Percentiles rank a stretch among this genome's conserved stretches.
Conservation (phyloP, 1,139 yeast genomes). For the Geotrichum phurueaensis region DNA sequence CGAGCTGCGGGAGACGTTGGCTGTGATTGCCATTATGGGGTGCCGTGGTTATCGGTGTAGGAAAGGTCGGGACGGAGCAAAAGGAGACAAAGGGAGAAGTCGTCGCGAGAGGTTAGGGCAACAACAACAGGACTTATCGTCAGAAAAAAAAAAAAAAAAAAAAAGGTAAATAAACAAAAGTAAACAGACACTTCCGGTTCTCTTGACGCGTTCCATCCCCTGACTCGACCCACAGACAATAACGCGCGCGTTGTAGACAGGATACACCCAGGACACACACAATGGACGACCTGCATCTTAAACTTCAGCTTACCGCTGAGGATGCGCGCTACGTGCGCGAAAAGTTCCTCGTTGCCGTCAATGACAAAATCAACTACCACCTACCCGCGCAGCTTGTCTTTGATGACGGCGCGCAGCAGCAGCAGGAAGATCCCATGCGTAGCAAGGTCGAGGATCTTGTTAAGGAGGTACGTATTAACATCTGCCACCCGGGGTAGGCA, state of each 20-base stretch:
- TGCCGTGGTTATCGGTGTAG: background rate
- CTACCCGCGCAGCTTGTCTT: constrained; percentile 35
- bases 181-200: background rate
- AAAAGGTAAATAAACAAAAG: background rate
- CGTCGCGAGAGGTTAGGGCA: background rate
- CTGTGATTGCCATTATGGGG: constrained; percentile 3
- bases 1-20: constrained; percentile 1
- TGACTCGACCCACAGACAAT: background rate
- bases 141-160: background rate
- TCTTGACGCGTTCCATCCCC: background rate
- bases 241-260: too few relatives aligned
- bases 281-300: constrained; percentile 16
- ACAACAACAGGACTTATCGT: background rate
- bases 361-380: constrained; percentile 43
- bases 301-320: constrained; percentile 27
- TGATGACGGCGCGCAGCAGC: constrained; percentile 21
- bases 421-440: constrained; percentile 43
- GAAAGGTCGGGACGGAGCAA: background rate
- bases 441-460: constrained; percentile 42
- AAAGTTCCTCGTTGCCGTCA: constrained; percentile 40
- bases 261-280: background rate
- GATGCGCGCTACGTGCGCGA: constrained; percentile 48
- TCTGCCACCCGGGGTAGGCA: background rate
- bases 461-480: constrained; percentile 31
- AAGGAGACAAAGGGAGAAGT: background rate